phyloP scores from a whole-genome alignment of 805 yeast genomes.

The Sungouiozyma intestinalis region DNA sequence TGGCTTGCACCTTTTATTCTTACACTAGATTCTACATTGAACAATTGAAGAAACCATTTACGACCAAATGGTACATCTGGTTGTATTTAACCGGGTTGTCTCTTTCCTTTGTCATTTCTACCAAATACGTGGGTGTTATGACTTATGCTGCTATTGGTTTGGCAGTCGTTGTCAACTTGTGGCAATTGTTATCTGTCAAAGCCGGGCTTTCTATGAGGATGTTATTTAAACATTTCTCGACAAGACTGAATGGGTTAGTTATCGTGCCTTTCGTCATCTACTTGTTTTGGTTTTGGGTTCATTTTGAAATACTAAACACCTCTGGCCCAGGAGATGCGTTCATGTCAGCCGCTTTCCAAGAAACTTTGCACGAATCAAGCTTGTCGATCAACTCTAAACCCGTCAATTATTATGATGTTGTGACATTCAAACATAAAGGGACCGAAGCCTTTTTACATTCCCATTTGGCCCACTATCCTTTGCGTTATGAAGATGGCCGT shows the following conservation, averaged over 20 bases:
- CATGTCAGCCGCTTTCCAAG: slow-evolving; percentile 95
- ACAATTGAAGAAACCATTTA: slow-evolving; percentile 56
- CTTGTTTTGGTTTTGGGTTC: slow-evolving; percentile 84
- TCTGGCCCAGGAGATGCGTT: slow-evolving; percentile 96
- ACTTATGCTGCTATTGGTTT: slow-evolving; percentile 81
- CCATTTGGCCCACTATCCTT: slow-evolving; percentile 64
- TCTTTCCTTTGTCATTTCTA: slow-evolving; percentile 84
- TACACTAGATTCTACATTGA: slow-evolving; percentile 69
- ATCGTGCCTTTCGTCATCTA: slow-evolving; percentile 75
- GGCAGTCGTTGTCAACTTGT: slow-evolving; percentile 77
- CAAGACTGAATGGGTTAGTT: slow-evolving; percentile 62
- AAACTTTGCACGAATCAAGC: slow-evolving; percentile 76
- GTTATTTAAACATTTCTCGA: slow-evolving; percentile 58
- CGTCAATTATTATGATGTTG: slow-evolving; percentile 63
- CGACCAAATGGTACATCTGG: slow-evolving; percentile 81
- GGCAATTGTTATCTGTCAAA: slow-evolving; percentile 72
- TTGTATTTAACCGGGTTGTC: slow-evolving; percentile 71
- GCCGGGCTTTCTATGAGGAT: slow-evolving; percentile 50
- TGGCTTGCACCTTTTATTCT: slow-evolving; percentile 68
- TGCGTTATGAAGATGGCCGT: slow-evolving; percentile 94
- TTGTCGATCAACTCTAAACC: slow-evolving; percentile 59
- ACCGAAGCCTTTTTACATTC: slow-evolving; percentile 79
- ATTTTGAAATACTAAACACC: slow-evolving; percentile 65
- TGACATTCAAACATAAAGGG: slow-evolving; percentile 72
- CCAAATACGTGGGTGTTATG: slow-evolving; percentile 92